Evolutionary conservation across 2,329 filamentous ascomycete species (phyloP).

Genomic region (Claviceps capensis): DNA sequence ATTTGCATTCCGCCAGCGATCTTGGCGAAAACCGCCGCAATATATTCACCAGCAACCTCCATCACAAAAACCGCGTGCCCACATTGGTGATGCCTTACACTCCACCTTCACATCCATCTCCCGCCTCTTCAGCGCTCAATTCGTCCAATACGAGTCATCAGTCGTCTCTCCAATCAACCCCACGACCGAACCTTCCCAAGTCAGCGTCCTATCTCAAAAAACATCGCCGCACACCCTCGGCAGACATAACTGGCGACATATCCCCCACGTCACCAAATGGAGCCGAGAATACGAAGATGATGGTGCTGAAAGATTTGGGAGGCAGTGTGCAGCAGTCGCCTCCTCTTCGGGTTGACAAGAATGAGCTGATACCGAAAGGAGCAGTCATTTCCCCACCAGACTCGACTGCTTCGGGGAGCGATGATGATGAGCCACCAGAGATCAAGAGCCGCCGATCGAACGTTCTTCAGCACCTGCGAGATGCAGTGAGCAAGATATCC

Average conservation of each 20-base stretch:
- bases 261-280: constrained; percentile 16
- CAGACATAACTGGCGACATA: constrained; percentile 15
- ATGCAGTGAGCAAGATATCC: constrained; percentile 70
- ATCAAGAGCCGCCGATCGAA: constrained; percentile 34
- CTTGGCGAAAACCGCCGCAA: background rate
- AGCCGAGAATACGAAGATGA: constrained; percentile 9
- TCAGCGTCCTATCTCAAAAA: constrained; percentile 53
- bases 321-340: constrained; percentile 66
- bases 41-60: background rate
- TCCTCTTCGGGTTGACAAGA: constrained; percentile 59
- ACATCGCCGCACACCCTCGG: constrained; percentile 46
- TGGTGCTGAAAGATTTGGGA: constrained; percentile 31
- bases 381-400: constrained; percentile 88
- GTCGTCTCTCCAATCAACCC: constrained; percentile 37
- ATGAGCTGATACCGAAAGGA: constrained; percentile 58
- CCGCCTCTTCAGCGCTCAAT: constrained; percentile 41
- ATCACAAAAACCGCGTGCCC: constrained; percentile 9
- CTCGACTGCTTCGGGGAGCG: constrained; percentile 66
- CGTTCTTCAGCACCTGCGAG: constrained; percentile 56
- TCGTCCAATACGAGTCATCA: constrained; percentile 46
- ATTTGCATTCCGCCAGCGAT: background rate
- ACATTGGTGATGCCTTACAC: constrained; percentile 68
- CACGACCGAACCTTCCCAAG: constrained; percentile 43
- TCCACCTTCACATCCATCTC: constrained; percentile 56
- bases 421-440: constrained; percentile 54